Conservation (phyloP, 208 protist genomes). For the Trypanosomatidae sp. region DNA sequence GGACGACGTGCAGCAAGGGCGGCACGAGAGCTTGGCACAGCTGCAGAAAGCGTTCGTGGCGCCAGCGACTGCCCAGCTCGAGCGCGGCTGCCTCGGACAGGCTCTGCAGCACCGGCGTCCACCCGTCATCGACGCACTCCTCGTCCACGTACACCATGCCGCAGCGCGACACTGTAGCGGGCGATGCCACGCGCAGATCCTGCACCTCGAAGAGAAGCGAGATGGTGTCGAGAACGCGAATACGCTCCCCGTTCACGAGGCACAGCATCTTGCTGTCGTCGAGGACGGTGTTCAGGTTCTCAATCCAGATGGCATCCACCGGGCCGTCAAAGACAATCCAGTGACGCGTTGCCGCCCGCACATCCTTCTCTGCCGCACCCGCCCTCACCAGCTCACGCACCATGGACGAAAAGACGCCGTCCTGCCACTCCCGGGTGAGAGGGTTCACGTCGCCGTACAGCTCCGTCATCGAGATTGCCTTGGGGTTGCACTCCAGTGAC, state of each 20-base stretch:
- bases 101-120: conserved; percentile 65
- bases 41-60: conserved; percentile 74
- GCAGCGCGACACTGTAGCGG: conserved; percentile 98
- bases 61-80: conserved; percentile 52
- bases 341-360: conserved; percentile 50
- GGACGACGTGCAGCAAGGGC: conserved; percentile 71
- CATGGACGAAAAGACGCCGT: conserved; percentile 93
- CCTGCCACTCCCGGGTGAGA: conserved; percentile 95
- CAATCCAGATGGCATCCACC: conserved; percentile 99
- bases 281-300: conserved; percentile 98
- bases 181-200: conserved; percentile 96
- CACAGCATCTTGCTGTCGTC: conserved; percentile 99
- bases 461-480: conserved; percentile 95
- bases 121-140: conserved; percentile 82
- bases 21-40: conserved; percentile 63
- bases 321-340: conserved; percentile 98
- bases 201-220: conserved; percentile 98
- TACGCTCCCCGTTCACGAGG: conserved; percentile 96
- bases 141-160: conserved; percentile 98
- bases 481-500: conserved; percentile 89
- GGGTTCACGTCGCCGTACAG: conserved; percentile 96
- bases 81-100: conserved; percentile 44
- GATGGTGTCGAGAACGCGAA: conserved; percentile 91
- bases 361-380: conserved; percentile 17
- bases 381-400: conserved; percentile 82